Evolutionary conservation across 345 rosid genomes (phyloP).

Genomic region (Lagerstroemia speciosa): DNA sequence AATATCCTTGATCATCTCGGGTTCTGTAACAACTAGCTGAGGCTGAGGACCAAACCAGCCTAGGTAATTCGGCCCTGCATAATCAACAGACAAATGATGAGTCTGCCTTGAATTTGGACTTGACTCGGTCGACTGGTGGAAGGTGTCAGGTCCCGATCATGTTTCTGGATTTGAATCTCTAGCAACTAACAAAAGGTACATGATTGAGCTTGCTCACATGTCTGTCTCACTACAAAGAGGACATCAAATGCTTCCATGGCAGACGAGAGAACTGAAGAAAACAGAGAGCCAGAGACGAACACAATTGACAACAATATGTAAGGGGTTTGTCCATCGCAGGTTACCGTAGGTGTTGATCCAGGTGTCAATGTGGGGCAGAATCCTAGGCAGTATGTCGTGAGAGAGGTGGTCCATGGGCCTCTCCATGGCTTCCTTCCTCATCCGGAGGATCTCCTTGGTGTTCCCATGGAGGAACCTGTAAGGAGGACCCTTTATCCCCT

Average conservation of each 20-base stretch:
- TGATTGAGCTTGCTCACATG: too few relatives aligned
- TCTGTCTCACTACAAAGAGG: not conserved
- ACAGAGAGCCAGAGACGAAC: not conserved
- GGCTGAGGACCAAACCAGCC: constrained; percentile 28
- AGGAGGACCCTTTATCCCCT: constrained; percentile 12
- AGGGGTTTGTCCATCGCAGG: not conserved
- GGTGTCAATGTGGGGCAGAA: constrained; percentile 6
- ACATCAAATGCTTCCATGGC: not conserved
- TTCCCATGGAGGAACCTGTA: constrained; percentile 16
- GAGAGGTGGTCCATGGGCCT: constrained; percentile 1
- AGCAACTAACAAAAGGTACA: too few relatives aligned
- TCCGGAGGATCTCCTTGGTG: constrained; percentile 7
- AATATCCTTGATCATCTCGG: constrained; percentile 33
- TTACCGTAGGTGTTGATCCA: constrained; percentile 13
- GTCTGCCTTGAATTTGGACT: too few relatives aligned
- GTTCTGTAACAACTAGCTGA: constrained; percentile 27
- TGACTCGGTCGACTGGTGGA: too few relatives aligned
- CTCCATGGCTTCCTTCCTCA: constrained; percentile 9
- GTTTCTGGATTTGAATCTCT: too few relatives aligned
- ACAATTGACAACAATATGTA: not conserved
- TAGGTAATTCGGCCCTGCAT: constrained; percentile 29
- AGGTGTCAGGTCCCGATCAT: too few relatives aligned
- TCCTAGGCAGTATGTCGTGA: constrained; percentile 10
- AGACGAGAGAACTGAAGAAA: not conserved
- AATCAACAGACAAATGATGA: not conserved